Base-by-base conservation (phyloP, 2,329 filamentous ascomycete species). In the Madurella fahalii region DNA sequence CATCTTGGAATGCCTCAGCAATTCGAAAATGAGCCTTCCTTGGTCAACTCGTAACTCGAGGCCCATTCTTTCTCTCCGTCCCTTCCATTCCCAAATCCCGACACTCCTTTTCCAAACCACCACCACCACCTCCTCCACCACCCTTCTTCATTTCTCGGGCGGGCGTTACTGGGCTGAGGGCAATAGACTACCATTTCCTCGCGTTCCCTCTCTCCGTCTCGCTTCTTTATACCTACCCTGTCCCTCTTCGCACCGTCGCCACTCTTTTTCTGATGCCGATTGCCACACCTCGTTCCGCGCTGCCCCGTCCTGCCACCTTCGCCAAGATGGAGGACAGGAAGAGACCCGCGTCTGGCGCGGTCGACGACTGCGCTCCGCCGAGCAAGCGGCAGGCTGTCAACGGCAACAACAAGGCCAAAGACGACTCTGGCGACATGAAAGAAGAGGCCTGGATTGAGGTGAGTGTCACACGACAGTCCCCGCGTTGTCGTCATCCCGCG, bases 261-360 rank as follows among this genome's bases (percentile, higher is more conserved):
- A 32, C 71, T 68, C 67, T 73, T 75, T 77, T 81, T 86, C 88
- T 90, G 82, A 95, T 95, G 90, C 86, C 86, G 86, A 83, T 89
- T 82, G 85, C 89, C 77, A 87, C 89, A 76, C 81, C 83, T 65
- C 80, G 81, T 71, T 82, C 84, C 74, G 80, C 86, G 74, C 73
- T 76, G 70, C 81, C 86, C 80, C 83, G 85, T 82, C 84, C 88
- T 79, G 87, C 90, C 77, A 85, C 85, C 81, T 81, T 89, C 76
- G 79, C 85, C 79, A 96, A 94, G 83, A 99, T 97, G 93, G 94
- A 99, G 82, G 94, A 97, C 80, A 90, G 94, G 83, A 99, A 99
- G 83, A 86, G 94, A 83, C 88, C 91, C 69, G 89, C 91, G 69
- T 82, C 87, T 65, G 81, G 83, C 74, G 88, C 87, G 69, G 77